Base-by-base conservation (phyloP, 2,329 filamentous ascomycete genomes). In the Anthostomella pinea region DNA sequence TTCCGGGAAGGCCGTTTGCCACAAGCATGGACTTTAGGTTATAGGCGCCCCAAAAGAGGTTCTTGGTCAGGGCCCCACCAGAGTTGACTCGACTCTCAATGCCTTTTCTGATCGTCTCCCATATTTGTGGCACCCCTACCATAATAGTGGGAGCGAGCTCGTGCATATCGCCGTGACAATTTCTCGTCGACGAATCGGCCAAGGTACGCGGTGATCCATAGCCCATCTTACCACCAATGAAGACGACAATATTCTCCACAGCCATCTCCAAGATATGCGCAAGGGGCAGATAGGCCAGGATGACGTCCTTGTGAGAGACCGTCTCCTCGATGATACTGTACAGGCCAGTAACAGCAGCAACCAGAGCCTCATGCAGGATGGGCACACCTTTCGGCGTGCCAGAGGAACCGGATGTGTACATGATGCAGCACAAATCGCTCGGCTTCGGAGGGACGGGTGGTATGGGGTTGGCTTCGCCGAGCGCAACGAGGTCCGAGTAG, bases 181-280 rank as follows among this genome's bases (percentile, higher is more conserved):
- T 93, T 49, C 83, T 82, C 65, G 95, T 85, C 14, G 86, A 94
- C 3, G 71, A 66, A 59, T 97, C 91, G 6, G 90, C 87, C 37
- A 98, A 73, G 0, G 93, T 97, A 54, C 87, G 83, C 13, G 89
- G 84, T 60, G 87, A 91, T 43, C 91, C 93, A 62, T 97, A 97
- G 39, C 93, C 93, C 69, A 98, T 82, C 20, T 85, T 90, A 52
- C 84, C 90, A 51, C 93, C 93, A 72, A 91, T 87, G 67, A 83
- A 93, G 43, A 98, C 66, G 40, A 85, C 87, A 6, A 91, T 72
- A 62, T 95, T 96, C 67, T 98, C 93, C 49, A 98, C 87, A 41
- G 91, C 85, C 64, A 95, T 93, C 65, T 98, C 93, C 54, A 98
- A 81, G 55, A 97, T 97, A 60, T 98, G 93, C 2, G 93, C 90